Evolutionary conservation across 169 alveolate genomes (phyloP).

Genomic region (Cryptosporidium viatorum): DNA sequence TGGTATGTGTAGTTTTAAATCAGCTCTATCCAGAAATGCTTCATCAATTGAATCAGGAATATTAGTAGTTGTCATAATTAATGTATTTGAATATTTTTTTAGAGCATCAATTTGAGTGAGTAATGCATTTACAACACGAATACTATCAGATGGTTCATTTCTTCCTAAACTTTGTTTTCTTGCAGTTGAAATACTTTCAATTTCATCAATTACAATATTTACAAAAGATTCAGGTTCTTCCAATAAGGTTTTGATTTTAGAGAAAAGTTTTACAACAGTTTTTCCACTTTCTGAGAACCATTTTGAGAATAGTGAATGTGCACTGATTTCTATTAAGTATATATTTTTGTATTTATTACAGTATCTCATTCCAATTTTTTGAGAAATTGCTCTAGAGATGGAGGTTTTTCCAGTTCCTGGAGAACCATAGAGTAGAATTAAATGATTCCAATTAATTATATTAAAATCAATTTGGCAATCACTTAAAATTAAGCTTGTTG

Average conservation of each 20-base stretch:
- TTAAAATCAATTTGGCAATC: constrained; percentile 79
- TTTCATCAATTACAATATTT: constrained; percentile 83
- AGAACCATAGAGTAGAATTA: constrained; percentile 84
- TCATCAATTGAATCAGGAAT: constrained; percentile 83
- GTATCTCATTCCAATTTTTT: constrained; percentile 78
- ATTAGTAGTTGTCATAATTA: constrained; percentile 85
- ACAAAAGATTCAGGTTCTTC: constrained; percentile 79
- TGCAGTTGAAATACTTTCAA: constrained; percentile 84
- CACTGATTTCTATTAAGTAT: constrained; percentile 81
- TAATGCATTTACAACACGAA: constrained; percentile 85
- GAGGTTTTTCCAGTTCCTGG: constrained; percentile 82
- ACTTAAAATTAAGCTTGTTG: constrained; percentile 82
- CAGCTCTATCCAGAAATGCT: constrained; percentile 86
- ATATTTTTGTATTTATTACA: constrained; percentile 76
- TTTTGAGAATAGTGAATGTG: constrained; percentile 83
- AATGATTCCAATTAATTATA: constrained; percentile 83
- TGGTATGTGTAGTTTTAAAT: constrained; percentile 82
- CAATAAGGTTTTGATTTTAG: constrained; percentile 77
- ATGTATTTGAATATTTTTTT: constrained; percentile 79
- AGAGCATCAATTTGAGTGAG: constrained; percentile 84
- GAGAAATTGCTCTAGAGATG: constrained; percentile 76
- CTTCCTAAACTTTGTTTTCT: constrained; percentile 80
- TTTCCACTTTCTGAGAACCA: constrained; percentile 89
- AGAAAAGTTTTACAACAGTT: constrained; percentile 81
- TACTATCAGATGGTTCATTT: constrained; percentile 85